A percentile compares a stretch with the other conserved stretches of the same genome.
Evolutionary conservation across 176 grass and related monocot genomes (phyloP).

Genomic region (Otatea glauca): DNA sequence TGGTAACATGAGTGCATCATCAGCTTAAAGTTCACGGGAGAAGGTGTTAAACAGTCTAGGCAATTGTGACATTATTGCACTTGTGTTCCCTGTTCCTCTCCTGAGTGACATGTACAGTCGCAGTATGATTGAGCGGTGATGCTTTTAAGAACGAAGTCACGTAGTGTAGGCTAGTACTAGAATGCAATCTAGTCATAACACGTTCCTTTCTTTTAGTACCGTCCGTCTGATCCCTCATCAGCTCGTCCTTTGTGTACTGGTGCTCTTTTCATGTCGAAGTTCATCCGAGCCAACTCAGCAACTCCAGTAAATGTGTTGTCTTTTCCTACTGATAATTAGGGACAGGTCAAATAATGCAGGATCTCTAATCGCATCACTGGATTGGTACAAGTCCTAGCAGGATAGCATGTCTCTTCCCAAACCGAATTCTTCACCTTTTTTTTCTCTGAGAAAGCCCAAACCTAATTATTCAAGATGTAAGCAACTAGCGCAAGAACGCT

Average conservation of each 20-base stretch:
- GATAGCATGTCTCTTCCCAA: neutral
- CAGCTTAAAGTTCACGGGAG: neutral
- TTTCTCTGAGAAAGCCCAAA: no score
- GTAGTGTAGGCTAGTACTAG: neutral
- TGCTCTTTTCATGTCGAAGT: neutral
- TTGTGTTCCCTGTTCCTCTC: neutral
- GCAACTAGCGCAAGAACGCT: neutral
- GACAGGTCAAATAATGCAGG: neutral
- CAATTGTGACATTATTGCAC: neutral
- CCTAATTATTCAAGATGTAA: neutral
- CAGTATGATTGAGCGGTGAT: neutral
- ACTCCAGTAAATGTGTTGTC: neutral
- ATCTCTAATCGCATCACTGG: neutral
- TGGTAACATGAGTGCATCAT: neutral
- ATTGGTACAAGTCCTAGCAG: neutral
- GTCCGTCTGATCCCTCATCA: neutral
- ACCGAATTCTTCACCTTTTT: neutral
- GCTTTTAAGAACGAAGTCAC: conserved; percentile 10
- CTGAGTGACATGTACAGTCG: neutral
- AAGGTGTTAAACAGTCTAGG: neutral
- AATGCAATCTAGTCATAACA: neutral
- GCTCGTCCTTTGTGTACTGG: neutral
- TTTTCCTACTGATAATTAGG: neutral
- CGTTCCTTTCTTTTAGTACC: neutral
- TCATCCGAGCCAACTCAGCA: neutral